Conservation (phyloP, 2,329 filamentous ascomycete genomes). For the Proliferodiscus dingleyae region DNA sequence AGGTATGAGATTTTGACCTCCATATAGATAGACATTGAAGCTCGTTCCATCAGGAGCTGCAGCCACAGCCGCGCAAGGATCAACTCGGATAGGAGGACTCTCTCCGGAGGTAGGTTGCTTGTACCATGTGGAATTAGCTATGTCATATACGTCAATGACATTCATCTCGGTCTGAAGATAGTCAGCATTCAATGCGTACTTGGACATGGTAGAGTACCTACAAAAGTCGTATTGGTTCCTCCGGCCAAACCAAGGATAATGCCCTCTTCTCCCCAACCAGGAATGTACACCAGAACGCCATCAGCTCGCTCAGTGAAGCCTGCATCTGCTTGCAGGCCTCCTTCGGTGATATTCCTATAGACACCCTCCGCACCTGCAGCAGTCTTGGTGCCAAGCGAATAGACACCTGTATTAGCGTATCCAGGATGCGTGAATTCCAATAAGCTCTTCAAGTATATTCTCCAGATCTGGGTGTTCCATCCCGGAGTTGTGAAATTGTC, state of each 20-base stretch:
- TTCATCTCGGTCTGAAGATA: conserved; percentile 54
- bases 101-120: conserved; percentile 64
- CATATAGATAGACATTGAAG: conserved; percentile 75
- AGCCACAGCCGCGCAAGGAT: conserved; percentile 66
- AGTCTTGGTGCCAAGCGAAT: conserved; percentile 46
- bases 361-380: conserved; percentile 57
- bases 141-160: conserved; percentile 71
- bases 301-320: conserved; percentile 72
- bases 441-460: conserved; percentile 69
- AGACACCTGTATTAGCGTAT: conserved; percentile 57
- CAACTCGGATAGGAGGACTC: conserved; percentile 61
- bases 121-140: conserved; percentile 66
- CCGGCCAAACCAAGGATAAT: conserved; percentile 69
- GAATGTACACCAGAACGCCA: conserved; percentile 67
- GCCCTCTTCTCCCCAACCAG: conserved; percentile 66
- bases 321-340: conserved; percentile 59
- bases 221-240: conserved; percentile 63
- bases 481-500: conserved; percentile 53
- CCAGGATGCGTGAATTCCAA: conserved; percentile 74
- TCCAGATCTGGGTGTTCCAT: conserved; percentile 60
- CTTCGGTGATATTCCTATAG: conserved; percentile 71
- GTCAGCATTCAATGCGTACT: conserved; percentile 17
- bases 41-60: conserved; percentile 67
- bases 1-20: conserved; percentile 68
- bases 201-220: conserved; percentile 36